Evolutionary conservation across 169 alveolate species (phyloP).

Genomic region (Perkinsus chesapeaki): DNA sequence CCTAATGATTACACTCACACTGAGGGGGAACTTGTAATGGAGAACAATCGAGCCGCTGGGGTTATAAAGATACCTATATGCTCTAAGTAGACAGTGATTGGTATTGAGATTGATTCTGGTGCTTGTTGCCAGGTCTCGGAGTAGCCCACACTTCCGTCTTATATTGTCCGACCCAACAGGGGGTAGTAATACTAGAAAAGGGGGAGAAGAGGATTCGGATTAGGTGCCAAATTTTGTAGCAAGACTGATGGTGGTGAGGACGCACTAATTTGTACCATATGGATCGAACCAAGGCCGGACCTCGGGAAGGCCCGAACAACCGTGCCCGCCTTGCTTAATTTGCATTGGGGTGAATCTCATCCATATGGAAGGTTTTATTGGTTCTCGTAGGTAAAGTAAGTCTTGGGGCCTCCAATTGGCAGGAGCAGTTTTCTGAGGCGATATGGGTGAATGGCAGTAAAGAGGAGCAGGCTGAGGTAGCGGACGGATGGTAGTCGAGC

Average conservation of each 20-base stretch:
- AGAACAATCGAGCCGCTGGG: background rate
- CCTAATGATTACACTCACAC: background rate
- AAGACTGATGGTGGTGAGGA: slow-evolving; percentile 9
- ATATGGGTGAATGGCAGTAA: background rate
- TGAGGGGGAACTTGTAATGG: background rate
- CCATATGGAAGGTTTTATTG: background rate
- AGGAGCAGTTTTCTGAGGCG: background rate
- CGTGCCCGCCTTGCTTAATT: background rate
- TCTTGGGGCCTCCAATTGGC: background rate
- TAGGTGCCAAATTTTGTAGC: background rate
- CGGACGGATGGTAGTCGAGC: background rate
- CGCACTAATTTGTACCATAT: background rate
- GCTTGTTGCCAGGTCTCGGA: background rate
- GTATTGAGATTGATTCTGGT: background rate
- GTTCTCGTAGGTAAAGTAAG: background rate
- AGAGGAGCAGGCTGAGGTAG: background rate
- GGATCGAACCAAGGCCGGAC: background rate
- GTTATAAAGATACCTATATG: background rate
- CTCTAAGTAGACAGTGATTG: background rate
- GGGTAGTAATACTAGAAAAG: background rate
- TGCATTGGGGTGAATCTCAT: background rate
- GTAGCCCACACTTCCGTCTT: background rate
- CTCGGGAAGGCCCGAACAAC: background rate
- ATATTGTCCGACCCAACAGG: slow-evolving; percentile 4
- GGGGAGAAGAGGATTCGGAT: no score